A percentile compares a stretch with the other conserved stretches of the same genome.
Conservation (phyloP, 2,329 filamentous ascomycete species). For the Fusarium marasasianum region DNA sequence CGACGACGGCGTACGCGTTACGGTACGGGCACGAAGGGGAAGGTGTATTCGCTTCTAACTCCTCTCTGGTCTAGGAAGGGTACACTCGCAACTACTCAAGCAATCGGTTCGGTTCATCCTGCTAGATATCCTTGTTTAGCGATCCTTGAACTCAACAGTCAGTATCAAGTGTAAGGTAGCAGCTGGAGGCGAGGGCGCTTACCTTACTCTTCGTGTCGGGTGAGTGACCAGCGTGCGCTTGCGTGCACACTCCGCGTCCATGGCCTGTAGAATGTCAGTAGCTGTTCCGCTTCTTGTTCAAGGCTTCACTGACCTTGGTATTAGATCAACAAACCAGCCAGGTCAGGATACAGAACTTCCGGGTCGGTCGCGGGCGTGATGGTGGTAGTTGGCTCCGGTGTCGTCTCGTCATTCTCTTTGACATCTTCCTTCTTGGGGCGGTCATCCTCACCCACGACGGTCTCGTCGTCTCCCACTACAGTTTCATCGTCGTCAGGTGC, state of each 20-base stretch:
- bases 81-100: too few species aligned
- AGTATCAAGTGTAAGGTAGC: background rate
- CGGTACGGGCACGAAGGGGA: background rate
- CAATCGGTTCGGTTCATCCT: too few species aligned
- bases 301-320: background rate
- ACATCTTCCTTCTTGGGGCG: background rate
- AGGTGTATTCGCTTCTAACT: background rate
- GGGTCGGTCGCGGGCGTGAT: too few species aligned
- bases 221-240: too few species aligned
- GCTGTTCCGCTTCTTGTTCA: background rate
- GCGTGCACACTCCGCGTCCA: background rate
- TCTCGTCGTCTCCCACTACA: background rate
- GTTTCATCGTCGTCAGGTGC: background rate
- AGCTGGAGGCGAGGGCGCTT: too few species aligned
- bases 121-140: accelerated
- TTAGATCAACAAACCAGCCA: background rate
- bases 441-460: background rate
- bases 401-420: background rate
- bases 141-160: background rate
- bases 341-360: background rate
- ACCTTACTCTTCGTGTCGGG: background rate
- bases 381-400: background rate
- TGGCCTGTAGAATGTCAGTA: background rate
- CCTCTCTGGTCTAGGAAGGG: too few species aligned
- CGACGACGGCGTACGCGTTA: background rate